Evolutionary conservation across 257 asterid genomes (phyloP).

Genomic region (Solanum commersonii): DNA sequence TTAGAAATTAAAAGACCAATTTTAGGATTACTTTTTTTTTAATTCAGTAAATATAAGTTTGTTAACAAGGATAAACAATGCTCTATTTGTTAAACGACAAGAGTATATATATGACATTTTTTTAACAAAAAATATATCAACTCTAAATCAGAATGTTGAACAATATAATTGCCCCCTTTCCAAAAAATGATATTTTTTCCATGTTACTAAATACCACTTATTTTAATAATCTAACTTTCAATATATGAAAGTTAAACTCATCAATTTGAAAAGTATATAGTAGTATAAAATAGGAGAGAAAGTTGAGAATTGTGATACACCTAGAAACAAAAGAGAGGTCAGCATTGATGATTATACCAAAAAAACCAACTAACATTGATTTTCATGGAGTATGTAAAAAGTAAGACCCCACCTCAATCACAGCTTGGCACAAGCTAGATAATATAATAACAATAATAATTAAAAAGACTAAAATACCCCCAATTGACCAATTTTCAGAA

Average conservation of each 20-base stretch:
- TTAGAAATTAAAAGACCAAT: not conserved
- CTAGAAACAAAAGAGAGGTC: not conserved
- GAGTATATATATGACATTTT: no score
- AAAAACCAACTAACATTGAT: conserved; percentile 9
- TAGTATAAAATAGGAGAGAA: not conserved
- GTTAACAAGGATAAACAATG: not conserved
- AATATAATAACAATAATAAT: not conserved
- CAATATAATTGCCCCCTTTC: not conserved
- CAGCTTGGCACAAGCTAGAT: not conserved
- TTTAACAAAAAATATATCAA: not conserved
- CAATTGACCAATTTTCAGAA: not conserved
- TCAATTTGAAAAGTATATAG: not conserved
- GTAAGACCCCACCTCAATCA: conserved; percentile 10
- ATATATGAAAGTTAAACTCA: not conserved
- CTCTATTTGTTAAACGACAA: no score
- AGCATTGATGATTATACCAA: conserved; percentile 5
- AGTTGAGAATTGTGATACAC: not conserved
- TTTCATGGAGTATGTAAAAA: not conserved
- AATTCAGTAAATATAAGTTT: no score
- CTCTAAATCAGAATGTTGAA: no score
- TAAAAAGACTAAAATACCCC: not conserved
- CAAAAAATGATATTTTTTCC: no score
- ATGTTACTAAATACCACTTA: not conserved
- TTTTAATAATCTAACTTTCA: not conserved
- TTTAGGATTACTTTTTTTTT: not conserved